Evolutionary conservation across 2,329 filamentous ascomycete genomes (phyloP).

Genomic region (Emmonsia crescens): DNA sequence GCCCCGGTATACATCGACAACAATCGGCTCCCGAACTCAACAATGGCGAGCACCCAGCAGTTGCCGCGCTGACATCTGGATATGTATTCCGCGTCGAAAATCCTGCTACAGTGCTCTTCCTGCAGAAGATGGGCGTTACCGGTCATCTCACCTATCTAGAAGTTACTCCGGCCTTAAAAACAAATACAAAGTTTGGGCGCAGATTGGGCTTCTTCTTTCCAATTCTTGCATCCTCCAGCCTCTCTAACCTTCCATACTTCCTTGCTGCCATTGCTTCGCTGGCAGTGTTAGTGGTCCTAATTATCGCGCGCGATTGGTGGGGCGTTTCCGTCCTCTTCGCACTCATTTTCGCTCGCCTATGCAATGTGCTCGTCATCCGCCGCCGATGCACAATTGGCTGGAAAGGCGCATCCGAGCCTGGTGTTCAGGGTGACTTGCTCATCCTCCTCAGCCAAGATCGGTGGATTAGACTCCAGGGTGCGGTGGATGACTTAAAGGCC

Average conservation of each 20-base stretch:
- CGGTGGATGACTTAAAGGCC: constrained; percentile 47
- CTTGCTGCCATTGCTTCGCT: not conserved
- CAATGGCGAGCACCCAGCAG: constrained; percentile 31
- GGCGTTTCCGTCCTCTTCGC: not conserved
- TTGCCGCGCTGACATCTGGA: constrained; percentile 34
- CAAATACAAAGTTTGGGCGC: not conserved
- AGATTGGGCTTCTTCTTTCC: not conserved
- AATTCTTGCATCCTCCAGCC: not conserved
- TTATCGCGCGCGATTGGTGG: not conserved
- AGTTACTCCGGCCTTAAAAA: constrained; percentile 12
- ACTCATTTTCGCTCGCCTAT: not conserved
- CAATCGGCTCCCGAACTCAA: constrained; percentile 45
- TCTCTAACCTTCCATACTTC: not conserved
- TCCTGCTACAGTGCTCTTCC: constrained; percentile 42
- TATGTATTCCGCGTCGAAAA: constrained; percentile 36
- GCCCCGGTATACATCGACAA: constrained; percentile 51
- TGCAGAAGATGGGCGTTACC: constrained; percentile 46
- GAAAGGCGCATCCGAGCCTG: constrained; percentile 22
- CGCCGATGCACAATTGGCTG: not conserved
- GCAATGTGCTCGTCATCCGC: not conserved
- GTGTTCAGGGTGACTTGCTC: constrained; percentile 37
- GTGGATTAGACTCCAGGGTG: constrained; percentile 44
- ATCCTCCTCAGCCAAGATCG: constrained; percentile 44
- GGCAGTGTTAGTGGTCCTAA: not conserved
- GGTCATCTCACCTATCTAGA: constrained; percentile 48